Base-by-base conservation (phyloP, 768 basidiomycete genomes). In the Suillus weaverae region DNA sequence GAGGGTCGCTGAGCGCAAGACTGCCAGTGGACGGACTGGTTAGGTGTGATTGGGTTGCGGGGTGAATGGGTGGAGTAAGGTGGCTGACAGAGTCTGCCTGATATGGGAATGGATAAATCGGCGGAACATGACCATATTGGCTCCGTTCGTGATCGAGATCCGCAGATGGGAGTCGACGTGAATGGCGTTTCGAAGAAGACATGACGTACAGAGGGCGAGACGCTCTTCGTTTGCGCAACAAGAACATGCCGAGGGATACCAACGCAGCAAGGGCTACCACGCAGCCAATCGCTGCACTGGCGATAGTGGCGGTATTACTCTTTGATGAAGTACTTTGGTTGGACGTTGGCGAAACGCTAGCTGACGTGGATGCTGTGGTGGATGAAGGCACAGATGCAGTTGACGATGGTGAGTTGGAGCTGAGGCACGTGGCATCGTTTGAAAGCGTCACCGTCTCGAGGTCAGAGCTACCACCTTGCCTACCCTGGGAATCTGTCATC, bases 381-480 rank as follows among this genome's bases (percentile, higher is more conserved):
- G 70, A 67, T 3, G 78, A 72, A 5, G 74, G 69, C 35, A 72
- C 32, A 20, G 69, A 68, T n/a, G 66, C 62, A n/a, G 79, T 88
- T 5, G 86, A 84, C 14, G 85, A 81, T 2, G 87, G 87, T 0
- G 87, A 89, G 43, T 66, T 70, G 33, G 71, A 69, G 68, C 81
- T 81, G 30, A 91, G 73, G 69, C 90, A 92, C 22, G 79, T 79
- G 30, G 64, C 71, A 61, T 85, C 80, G 64, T 80, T 80, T 2
- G 86, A 84, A 36, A 71, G 72, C 10, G 79, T 78, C 20, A 91
- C 86, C 6, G 67, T 72, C 65, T 72, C 68, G n/a, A 85, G 64
- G 67, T 86, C 81, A n/a, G 87, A 86, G 63, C 81, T 81, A 22
- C 90, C 90, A 57, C 90, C 90, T 62, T 81, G 79, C 53, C 79